Conservation (phyloP, 495 filamentous ascomycete species). For the Apodospora peruviana region DNA sequence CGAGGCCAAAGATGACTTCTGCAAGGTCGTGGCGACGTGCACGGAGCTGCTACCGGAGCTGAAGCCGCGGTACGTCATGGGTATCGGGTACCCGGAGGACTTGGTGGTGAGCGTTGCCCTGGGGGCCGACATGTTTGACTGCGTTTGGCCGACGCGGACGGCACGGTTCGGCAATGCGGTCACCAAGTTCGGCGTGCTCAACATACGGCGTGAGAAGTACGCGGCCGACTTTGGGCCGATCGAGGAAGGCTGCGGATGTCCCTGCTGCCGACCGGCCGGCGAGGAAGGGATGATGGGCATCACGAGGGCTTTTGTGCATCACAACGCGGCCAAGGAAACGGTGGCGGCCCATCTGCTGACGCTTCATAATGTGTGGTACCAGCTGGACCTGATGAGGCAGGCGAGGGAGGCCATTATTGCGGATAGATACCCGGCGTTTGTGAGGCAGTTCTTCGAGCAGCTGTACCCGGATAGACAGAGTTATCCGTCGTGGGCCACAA, state of each 20-base stretch:
- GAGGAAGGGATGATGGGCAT: slow-evolving; percentile 72
- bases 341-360: slow-evolving; percentile 91
- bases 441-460: slow-evolving; percentile 68
- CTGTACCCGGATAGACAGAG: slow-evolving; percentile 62
- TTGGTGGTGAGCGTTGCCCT: slow-evolving; percentile 85
- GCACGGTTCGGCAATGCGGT: slow-evolving; percentile 95
- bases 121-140: slow-evolving; percentile 99
- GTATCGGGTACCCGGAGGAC: slow-evolving; percentile 95
- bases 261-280: slow-evolving; percentile 60
- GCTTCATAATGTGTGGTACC: slow-evolving; percentile 91
- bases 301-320: slow-evolving; percentile 84
- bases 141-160: slow-evolving; percentile 95
- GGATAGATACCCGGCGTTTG: slow-evolving; percentile 73
- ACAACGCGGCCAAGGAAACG: slow-evolving; percentile 89
- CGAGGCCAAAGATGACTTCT: slow-evolving; percentile 54
- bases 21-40: slow-evolving; percentile 71
- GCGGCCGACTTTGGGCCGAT: slow-evolving; percentile 77
- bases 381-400: slow-evolving; percentile 72
- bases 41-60: slow-evolving; percentile 77
- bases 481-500: slow-evolving; percentile 79
- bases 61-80: slow-evolving; percentile 98
- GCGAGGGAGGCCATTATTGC: slow-evolving; percentile 75
- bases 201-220: slow-evolving; percentile 71
- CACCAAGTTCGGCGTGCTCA: slow-evolving; percentile 72
- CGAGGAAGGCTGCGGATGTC: slow-evolving; percentile 73